These are phyloP conservation scores for Magnaporthiopsis rhizophila DNA, from an alignment of 2,329 filamentous ascomycete genomes.

Conservation along the genomic window DNA sequence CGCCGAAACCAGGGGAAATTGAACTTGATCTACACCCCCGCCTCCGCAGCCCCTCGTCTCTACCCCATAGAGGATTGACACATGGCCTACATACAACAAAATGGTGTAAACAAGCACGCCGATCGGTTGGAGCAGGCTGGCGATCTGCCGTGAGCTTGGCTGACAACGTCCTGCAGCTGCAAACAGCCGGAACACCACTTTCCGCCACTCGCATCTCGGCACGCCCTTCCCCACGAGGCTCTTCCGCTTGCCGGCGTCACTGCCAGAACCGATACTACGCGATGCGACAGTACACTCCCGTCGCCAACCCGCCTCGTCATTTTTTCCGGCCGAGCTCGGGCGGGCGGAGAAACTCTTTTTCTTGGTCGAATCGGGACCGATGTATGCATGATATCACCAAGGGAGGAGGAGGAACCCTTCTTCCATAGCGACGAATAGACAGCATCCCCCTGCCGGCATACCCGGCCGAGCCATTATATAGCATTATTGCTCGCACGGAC, in stretches of 20 bases:
- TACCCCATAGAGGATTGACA: background rate
- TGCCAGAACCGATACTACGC: background rate
- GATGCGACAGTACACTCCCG: background rate
- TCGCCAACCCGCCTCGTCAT: too few species aligned
- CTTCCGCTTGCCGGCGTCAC: too few species aligned
- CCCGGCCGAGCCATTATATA: background rate
- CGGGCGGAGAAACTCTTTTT: too few species aligned
- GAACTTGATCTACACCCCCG: background rate
- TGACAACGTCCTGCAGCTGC: background rate
- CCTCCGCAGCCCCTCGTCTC: background rate
- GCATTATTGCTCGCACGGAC: background rate
- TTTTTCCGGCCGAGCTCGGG: background rate
- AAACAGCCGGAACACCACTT: background rate
- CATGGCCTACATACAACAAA: background rate
- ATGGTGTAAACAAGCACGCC: background rate
- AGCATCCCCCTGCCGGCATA: background rate
- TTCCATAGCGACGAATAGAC: background rate
- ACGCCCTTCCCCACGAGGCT: background rate
- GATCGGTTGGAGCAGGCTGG: too few species aligned
- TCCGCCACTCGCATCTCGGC: background rate
- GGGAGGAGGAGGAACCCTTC: background rate
- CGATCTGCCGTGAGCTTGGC: too few species aligned
- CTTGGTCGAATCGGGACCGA: too few species aligned
- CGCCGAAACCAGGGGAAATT: background rate
- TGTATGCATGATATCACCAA: too few species aligned